A percentile compares a stretch with the other conserved stretches of the same genome.
Conservation (phyloP, 129 eudicot species). For the Chrysanthemum lavandulifolium region DNA sequence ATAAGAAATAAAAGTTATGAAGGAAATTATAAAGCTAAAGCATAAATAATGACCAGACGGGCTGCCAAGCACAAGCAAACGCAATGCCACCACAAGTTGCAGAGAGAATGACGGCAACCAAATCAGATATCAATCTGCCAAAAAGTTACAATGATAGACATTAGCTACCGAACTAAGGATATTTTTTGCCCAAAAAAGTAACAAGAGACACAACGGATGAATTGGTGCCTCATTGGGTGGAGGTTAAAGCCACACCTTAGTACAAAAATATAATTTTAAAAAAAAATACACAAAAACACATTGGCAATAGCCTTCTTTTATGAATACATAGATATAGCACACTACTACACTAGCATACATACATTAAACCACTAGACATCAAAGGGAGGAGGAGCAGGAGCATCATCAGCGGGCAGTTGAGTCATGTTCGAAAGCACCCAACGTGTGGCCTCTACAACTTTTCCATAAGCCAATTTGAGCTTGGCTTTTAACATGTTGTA, state of each 20-base stretch:
- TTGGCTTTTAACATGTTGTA: too few relatives aligned
- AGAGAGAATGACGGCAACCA: slow-evolving; percentile 90
- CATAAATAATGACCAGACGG: slow-evolving; percentile 54
- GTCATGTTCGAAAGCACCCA: too few relatives aligned
- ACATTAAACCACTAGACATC: slow-evolving; percentile 31
- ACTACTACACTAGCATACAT: too few relatives aligned
- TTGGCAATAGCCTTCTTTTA: too few relatives aligned
- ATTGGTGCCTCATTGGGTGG: neutral
- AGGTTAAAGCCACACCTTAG: slow-evolving; percentile 51
- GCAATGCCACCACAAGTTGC: slow-evolving; percentile 99
- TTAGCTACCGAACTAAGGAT: slow-evolving; percentile 17
- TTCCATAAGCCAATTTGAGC: too few relatives aligned
- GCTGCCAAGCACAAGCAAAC: slow-evolving; percentile 99
- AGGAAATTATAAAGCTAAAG: neutral
- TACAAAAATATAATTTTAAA: too few relatives aligned
- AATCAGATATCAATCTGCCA: slow-evolving; percentile 93
- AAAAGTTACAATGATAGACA: slow-evolving; percentile 17
- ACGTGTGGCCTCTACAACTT: too few relatives aligned
- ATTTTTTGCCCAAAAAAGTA: neutral
- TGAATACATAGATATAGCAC: too few relatives aligned
- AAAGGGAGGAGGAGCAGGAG: too few relatives aligned
- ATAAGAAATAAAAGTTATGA: neutral
- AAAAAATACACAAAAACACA: too few relatives aligned
- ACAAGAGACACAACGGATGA: neutral
- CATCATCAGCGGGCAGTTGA: too few relatives aligned